Base-by-base conservation (phyloP, 306 rosid genomes). In the Lablab purpureus region DNA sequence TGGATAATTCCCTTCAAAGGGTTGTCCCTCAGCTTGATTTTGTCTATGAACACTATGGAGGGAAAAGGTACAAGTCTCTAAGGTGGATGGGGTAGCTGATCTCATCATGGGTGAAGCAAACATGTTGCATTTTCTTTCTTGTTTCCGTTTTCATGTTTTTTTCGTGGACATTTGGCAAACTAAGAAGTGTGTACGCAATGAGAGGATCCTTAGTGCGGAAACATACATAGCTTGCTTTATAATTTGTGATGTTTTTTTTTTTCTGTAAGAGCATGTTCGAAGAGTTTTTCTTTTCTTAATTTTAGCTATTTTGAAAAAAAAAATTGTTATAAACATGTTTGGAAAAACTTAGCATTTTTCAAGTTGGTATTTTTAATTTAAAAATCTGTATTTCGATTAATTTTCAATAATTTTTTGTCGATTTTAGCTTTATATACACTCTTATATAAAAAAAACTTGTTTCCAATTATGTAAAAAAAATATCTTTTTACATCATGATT, bases 1-100 rank as follows among this genome's bases (percentile, higher is more conserved):
- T 77, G 19, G 85, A 81, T 34, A 70, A 73, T 1, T 69, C 75
- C 6, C 71, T 74, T 28, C 55, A 23, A 22, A 63, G 3, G 73
- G 22, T 79, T 21, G 58, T 82, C 12, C 82, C 88, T 25, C 51
- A 46, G 4, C 67, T 74, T 59, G 67, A 47, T 60, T 69, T 84
- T 74, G 77, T 40, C 1, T 32, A 47, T 49, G 81, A 74, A 56
- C 12, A 49, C 5, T 36, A 7, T 4, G 27, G 15, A 5, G 66
- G 63, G 9, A 13, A 54, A 19, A 72, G 7, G 22, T 36, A 52
- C 15, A 54, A 50, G 36, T 52, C 19, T 54, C 51, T 72, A 34
- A 72, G 52, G 66, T 72, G 77, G 77, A 34, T 41, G 2, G 32
- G 2, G 15, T 21, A 21, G 51, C 10, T 73, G 77, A 54, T 34